Evolutionary conservation across 225 moss, liverwort and hornwort genomes (phyloP).

Genomic region (Pseudoscleropodium purum): DNA sequence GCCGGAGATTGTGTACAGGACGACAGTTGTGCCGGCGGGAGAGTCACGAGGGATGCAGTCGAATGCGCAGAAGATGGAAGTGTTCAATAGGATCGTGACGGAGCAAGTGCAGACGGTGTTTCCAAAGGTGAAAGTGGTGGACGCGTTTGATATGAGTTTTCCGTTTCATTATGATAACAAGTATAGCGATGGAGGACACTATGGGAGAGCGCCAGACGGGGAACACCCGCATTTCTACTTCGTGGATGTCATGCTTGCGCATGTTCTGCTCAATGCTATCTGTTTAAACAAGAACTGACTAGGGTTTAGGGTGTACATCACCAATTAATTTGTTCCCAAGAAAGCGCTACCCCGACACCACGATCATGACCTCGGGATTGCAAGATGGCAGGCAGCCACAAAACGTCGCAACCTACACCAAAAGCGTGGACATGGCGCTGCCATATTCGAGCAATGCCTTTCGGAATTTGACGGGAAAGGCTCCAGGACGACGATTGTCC

Average conservation of each 20-base stretch:
- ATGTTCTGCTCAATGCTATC: conserved; percentile 16
- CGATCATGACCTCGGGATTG: background rate
- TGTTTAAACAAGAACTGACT: background rate
- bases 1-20: conserved; percentile 15
- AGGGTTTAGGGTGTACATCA: background rate
- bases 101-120: conserved; percentile 34
- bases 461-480: background rate
- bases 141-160: conserved; percentile 59
- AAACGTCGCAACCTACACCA: background rate
- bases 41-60: background rate
- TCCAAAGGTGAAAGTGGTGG: conserved; percentile 32
- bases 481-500: background rate
- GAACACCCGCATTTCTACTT: conserved; percentile 35
- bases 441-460: conserved; percentile 1
- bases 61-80: conserved; percentile 37
- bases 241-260: conserved; percentile 27
- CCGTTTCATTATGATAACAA: conserved; percentile 60
- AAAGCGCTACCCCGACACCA: background rate
- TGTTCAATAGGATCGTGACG: conserved; percentile 38
- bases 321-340: conserved; percentile 3
- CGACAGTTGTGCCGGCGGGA: conserved; percentile 33
- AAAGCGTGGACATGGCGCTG: conserved; percentile 7
- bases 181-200: conserved; percentile 70
- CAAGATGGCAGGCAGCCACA: background rate
- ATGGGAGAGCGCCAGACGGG: conserved; percentile 38